Evolutionary conservation across 192 early-diverging fungal species (phyloP).

Genomic region (Coemansia sp.): DNA sequence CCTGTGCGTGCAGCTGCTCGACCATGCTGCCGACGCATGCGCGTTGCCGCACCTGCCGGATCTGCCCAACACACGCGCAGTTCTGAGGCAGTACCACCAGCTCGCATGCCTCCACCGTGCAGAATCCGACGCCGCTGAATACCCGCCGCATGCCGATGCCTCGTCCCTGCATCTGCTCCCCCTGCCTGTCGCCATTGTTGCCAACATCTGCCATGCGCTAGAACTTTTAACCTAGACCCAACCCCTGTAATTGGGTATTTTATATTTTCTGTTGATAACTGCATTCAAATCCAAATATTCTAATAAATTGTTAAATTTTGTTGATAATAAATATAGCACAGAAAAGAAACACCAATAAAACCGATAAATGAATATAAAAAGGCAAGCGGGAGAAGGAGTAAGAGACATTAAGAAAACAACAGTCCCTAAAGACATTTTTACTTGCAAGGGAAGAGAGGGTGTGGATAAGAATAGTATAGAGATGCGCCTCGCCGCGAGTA

Average conservation of each 20-base stretch:
- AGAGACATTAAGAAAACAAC: background rate
- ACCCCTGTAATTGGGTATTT: background rate
- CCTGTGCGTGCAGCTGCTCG: conserved; percentile 47
- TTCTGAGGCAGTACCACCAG: conserved; percentile 47
- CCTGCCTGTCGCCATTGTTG: conserved; percentile 33
- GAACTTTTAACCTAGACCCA: conserved; percentile 3
- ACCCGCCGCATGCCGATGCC: background rate
- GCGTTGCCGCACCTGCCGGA: background rate
- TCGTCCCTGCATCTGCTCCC: conserved; percentile 36
- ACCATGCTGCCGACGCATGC: conserved; percentile 1
- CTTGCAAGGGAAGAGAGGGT: background rate
- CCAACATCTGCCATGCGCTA: conserved; percentile 23
- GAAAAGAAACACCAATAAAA: conserved; percentile 8
- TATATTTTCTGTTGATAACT: background rate
- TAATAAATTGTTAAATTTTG: conserved; percentile 1
- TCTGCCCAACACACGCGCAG: conserved; percentile 13
- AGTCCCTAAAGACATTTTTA: background rate
- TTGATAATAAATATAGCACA: conserved; percentile 6
- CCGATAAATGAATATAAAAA: conserved; percentile 15
- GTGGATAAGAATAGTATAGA: background rate
- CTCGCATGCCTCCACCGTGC: conserved; percentile 39
- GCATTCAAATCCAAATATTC: background rate
- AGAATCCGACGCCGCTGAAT: conserved; percentile 13
- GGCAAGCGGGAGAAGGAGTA: background rate
- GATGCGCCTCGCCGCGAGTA: background rate